A percentile compares a stretch with the other conserved stretches of the same genome.
Evolutionary conservation across 495 filamentous ascomycete genomes (phyloP).

Genomic region (Aspergillus haitiensis): DNA sequence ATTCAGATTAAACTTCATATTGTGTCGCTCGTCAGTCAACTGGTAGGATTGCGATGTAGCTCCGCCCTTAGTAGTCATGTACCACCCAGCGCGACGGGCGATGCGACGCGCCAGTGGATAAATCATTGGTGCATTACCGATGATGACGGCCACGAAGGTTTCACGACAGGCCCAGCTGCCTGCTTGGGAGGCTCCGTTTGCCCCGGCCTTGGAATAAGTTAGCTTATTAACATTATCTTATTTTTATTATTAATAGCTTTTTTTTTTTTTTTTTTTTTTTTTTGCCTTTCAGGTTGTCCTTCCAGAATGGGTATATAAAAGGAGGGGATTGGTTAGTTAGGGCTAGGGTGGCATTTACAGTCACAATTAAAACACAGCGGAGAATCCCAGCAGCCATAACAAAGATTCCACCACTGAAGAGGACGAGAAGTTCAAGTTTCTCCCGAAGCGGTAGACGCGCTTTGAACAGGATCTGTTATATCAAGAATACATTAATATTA

Average conservation of each 20-base stretch:
- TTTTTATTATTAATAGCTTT: background rate
- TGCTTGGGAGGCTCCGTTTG: constrained; percentile 53
- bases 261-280: constrained; percentile 9
- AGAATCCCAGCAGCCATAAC: constrained; percentile 61
- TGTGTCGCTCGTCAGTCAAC: constrained; percentile 23
- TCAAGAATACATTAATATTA: background rate
- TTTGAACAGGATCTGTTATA: constrained; percentile 51
- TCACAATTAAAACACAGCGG: constrained; percentile 58
- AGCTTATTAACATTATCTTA: background rate
- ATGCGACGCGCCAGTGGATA: constrained; percentile 51
- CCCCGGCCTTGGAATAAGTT: constrained; percentile 33
- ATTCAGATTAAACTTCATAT: background rate
- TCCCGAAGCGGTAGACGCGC: constrained; percentile 50
- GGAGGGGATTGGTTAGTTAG: background rate
- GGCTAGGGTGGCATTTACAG: constrained; percentile 33
- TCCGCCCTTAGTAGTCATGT: constrained; percentile 25
- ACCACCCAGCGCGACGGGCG: constrained; percentile 34
- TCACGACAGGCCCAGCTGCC: constrained; percentile 64
- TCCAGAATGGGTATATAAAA: background rate
- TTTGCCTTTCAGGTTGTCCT: too few relatives aligned
- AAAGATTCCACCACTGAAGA: constrained; percentile 61
- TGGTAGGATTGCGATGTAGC: constrained; percentile 29
- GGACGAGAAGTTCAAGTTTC: constrained; percentile 54
- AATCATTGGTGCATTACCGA: constrained; percentile 62
- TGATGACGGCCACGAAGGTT: constrained; percentile 60